Evolutionary conservation across 768 basidiomycete genomes (phyloP).

Genomic region (Pisolithus microcarpus): DNA sequence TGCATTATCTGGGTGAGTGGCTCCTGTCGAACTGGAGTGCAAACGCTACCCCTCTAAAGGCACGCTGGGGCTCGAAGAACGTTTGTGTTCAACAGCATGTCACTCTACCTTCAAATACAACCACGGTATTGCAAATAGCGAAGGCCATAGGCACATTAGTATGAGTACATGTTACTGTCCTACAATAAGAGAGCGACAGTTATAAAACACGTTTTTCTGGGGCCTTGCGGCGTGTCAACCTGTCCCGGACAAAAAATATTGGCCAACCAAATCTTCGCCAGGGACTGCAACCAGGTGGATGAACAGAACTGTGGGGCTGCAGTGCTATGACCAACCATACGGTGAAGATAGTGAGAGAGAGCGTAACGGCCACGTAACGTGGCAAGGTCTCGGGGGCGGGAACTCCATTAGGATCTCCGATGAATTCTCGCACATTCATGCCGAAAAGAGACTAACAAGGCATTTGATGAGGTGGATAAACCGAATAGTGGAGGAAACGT

Average conservation of each 20-base stretch:
- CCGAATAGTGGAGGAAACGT: background rate
- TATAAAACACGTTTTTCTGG: background rate
- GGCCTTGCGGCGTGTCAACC: background rate
- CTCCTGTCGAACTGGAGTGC: no score
- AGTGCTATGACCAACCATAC: slow-evolving; percentile 52
- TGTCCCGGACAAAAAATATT: background rate
- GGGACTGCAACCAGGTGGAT: slow-evolving; percentile 9
- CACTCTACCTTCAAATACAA: no score
- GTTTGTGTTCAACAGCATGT: no score
- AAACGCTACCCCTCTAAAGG: no score
- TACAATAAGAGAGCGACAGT: background rate
- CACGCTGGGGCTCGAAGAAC: no score
- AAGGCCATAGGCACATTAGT: no score
- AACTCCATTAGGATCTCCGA: slow-evolving; percentile 7
- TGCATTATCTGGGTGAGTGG: no score
- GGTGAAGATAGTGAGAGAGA: slow-evolving; percentile 43
- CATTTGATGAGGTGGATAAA: background rate
- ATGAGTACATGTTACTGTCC: no score
- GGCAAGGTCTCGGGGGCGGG: slow-evolving; percentile 23
- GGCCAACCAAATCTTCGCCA: slow-evolving; percentile 21
- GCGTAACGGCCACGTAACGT: slow-evolving; percentile 35
- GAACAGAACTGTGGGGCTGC: slow-evolving; percentile 28
- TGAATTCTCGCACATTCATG: slow-evolving; percentile 48
- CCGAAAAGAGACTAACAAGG: slow-evolving; percentile 40
- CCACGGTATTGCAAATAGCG: no score